Evolutionary conservation across 768 basidiomycete species (phyloP).

Genomic region (Collybia mongolica): DNA sequence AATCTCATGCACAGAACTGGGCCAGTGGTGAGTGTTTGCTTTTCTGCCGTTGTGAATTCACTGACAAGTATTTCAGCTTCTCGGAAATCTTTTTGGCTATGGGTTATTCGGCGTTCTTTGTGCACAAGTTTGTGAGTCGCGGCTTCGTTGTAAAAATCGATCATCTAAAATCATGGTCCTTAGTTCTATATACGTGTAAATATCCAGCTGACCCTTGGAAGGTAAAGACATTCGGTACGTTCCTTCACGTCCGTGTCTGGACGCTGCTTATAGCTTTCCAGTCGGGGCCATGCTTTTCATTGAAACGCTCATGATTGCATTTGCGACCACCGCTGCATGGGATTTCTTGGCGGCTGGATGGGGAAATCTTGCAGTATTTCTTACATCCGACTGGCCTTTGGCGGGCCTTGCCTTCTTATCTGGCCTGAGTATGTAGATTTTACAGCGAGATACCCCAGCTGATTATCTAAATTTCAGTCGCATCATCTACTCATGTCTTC

Average conservation of each 20-base stretch:
- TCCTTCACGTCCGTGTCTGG: not conserved
- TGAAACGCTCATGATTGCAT: slow-evolving; percentile 16
- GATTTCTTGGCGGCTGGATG: slow-evolving; percentile 13
- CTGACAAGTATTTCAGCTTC: slow-evolving; percentile 3
- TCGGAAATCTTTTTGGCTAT: slow-evolving; percentile 12
- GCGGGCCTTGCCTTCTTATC: slow-evolving; percentile 13
- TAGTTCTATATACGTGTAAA: not conserved
- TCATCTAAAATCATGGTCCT: not conserved
- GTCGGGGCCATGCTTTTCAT: slow-evolving; percentile 14
- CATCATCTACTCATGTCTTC: slow-evolving; percentile 14
- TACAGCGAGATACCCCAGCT: not conserved
- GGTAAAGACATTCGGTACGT: slow-evolving; percentile 8
- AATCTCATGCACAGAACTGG: too few species aligned
- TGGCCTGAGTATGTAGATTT: slow-evolving; percentile 13
- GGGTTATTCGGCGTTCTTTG: slow-evolving; percentile 9
- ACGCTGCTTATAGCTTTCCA: slow-evolving; percentile 2
- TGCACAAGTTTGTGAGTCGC: slow-evolving; percentile 8
- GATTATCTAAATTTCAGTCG: not conserved
- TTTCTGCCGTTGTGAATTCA: not conserved
- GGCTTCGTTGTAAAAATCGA: not conserved
- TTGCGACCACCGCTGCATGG: slow-evolving; percentile 20
- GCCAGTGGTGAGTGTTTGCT: not conserved
- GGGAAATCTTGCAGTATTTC: slow-evolving; percentile 17
- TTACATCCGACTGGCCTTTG: slow-evolving; percentile 7
- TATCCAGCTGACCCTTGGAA: not conserved